Percentiles rank a stretch among this genome's conserved stretches.
These are phyloP conservation scores for Cicer pinnatifidum DNA, from an alignment of 306 rosid species.

Conservation along the genomic window DNA sequence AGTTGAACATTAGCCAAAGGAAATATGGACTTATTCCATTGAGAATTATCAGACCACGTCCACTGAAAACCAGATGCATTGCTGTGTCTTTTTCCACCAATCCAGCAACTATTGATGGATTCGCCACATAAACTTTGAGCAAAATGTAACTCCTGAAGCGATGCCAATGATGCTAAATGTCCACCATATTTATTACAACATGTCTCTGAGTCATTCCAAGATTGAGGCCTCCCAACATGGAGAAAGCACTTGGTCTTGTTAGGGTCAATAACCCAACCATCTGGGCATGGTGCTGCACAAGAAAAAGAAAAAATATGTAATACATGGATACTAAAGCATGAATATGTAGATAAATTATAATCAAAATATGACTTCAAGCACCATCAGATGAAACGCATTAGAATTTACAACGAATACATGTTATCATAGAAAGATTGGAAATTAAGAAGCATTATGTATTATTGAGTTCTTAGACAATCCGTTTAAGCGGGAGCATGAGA, in stretches of 20 bases:
- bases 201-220: constrained; percentile 88
- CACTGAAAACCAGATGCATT: constrained; percentile 61
- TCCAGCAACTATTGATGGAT: constrained; percentile 69
- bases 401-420: constrained; percentile 11
- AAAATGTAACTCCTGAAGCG: constrained; percentile 64
- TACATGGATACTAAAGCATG: constrained; percentile 21
- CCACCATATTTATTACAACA: constrained; percentile 70
- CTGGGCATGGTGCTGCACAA: constrained; percentile 71
- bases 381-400: constrained; percentile 24
- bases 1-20: constrained; percentile 43
- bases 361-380: constrained; percentile 37
- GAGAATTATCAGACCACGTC: constrained; percentile 83
- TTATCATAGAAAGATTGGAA: not conserved
- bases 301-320: constrained; percentile 26
- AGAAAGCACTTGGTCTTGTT: constrained; percentile 67
- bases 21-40: constrained; percentile 66
- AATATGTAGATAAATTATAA: constrained; percentile 11
- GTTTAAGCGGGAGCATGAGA: constrained; percentile 12
- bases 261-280: constrained; percentile 67
- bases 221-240: constrained; percentile 51
- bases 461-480: not conserved
- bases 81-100: constrained; percentile 74
- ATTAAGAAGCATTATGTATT: not conserved
- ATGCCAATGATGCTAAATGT: constrained; percentile 64
- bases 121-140: constrained; percentile 62